Evolutionary conservation across 2,329 filamentous ascomycete genomes (phyloP), one percentile per base, ranked within the genome.

Genomic region (Dactylellina parvicollis): DNA sequence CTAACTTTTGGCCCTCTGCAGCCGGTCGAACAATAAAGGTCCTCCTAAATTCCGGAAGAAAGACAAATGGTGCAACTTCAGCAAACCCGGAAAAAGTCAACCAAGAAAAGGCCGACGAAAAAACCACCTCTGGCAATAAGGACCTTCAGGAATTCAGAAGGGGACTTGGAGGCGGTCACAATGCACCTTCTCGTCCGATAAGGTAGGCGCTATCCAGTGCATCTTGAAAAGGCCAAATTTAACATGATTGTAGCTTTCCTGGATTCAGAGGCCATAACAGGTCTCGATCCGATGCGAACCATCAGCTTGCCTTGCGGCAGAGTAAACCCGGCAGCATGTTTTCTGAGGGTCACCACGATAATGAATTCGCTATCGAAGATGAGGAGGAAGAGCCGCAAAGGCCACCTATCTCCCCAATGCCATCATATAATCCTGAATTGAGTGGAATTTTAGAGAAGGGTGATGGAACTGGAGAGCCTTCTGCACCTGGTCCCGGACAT

Each of bases 271-370:
- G 34, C 5, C 69, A 73, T 42, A 28, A 28, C 1, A 59, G 60
- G 32, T 65, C 60, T 4, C 60, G 61, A 28, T 73, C 69, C n/a
- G 69, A 73, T 60, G 60, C 44, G 1, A 73, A 73, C 38, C 69
- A 73, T 44, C 69, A 56, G 10, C 36, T 65, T 20, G 69, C 69
- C 4, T n/a, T 73, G 44, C 61, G 60, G 9, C 69, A 73, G 61
- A 75, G 26, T 59, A 75, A 52, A 14, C 78, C 57, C 36, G 76
- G 57, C 55, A 77, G 70, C 20, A 54, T 47, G 61, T 66, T 73
- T 46, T n/a, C 60, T 26, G 80, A 75, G 46, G 67, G 62, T 49
- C 76, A 28, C 67, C 62, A 60, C 42, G 66, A 62, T 10, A 69
- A 57, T 57, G 67, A 73, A 4, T 75, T 36, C 14, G 59, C 59